Evolutionary conservation across 202 grass and related monocot species (phyloP), one percentile per base, ranked within the genome.

Genomic region (Dendrocalamus latiflorus): DNA sequence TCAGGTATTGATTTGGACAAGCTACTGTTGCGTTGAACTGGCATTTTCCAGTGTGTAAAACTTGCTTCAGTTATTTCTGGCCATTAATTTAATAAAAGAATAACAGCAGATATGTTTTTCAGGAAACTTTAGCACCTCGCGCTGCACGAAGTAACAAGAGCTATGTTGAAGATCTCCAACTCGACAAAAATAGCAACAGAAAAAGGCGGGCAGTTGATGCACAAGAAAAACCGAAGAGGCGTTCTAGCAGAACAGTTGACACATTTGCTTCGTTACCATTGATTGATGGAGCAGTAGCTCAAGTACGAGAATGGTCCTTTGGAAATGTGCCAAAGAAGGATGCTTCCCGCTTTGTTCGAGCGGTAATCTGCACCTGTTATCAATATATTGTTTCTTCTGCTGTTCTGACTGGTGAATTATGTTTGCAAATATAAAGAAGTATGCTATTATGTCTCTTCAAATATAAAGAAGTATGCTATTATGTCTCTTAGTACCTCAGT

Each of bases 71-170:
- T 15, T 8, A 49, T 81, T 61, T 28, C 14, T 43, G 44, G 17
- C 17, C 16, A 18, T 77, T 43, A 39, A 65, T 37, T 72, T 63
- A 63, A 85, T 74, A 22, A 72, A 39, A 42, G 53, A 70, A 36
- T 72, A 54, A 73, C 1, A n/a, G 6, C 12, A 68, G 30, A 58
- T 72, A 76, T 73, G 15, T 83, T 26, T 22, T 66, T 18, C 85
- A 99, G 96, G 93, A 95, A 88, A 92, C 91, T 54, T 87, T 99
- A 81, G 96, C 96, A 64, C 96, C 96, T 85, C 93, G 96, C 54
- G 96, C 96, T 93, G 96, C 96, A 65, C 89, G 96, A 69, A 99
- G 72, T 88, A 95, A 75, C 47, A 91, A 90, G 81, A 99, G 91
- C 67, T 99, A 99, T 82, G 89, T 94, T 80, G 96, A 99, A 84